Evolutionary conservation across 1,139 yeast species (phyloP), one percentile per base, ranked within the genome.

Genomic region (Saccharomycopsis hybrid): DNA sequence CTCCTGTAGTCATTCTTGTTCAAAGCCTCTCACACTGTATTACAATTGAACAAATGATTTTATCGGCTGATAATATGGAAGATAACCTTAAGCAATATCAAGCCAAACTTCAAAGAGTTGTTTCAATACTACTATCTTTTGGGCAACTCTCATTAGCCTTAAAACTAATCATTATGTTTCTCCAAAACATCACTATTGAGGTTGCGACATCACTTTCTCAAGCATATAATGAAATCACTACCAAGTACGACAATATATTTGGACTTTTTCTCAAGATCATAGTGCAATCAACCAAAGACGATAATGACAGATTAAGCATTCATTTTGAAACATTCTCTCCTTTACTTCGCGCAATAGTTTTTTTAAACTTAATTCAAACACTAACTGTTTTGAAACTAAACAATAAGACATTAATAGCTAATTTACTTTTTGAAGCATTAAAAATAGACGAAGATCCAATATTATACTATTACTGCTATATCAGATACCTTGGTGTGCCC

Each of bases 31-130:
- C 27, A 4, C 8, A 43, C 3, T 47, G 53, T 32, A 13, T 50
- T n/a, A 25, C 29, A 7, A 51, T 51, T n/a, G 54, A 51, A 25
- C 38, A 51, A n/a, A 13, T 13, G n/a, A 51, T 51, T n/a, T 37
- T 9, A 4, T 5, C 37, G 24, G 18, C 45, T 9, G 47, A 44
- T 5, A 5, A 18, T n/a, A 30, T 18, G n/a, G 41, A 36, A 5
- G 49, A 44, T 32, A 51, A 49, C 36, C 18, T 44, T 7, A 24
- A 35, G 3, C 47, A 48, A 29, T 49, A 44, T 43, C 27, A 31
- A 9, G 3, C 5, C 25, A 51, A 51, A 39, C 30, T 48, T 2
- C 44, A 48, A n/a, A 51, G 38, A 41, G 35, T 27, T 9, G 39
- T 45, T 3, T n/a, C 46, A 4, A 30, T 51, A 4, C n/a, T 51